Percentiles rank a stretch among this genome's conserved stretches.
Evolutionary conservation across 371 early-diverging fungal genomes (phyloP).

Genomic region (Mucor saturninus): DNA sequence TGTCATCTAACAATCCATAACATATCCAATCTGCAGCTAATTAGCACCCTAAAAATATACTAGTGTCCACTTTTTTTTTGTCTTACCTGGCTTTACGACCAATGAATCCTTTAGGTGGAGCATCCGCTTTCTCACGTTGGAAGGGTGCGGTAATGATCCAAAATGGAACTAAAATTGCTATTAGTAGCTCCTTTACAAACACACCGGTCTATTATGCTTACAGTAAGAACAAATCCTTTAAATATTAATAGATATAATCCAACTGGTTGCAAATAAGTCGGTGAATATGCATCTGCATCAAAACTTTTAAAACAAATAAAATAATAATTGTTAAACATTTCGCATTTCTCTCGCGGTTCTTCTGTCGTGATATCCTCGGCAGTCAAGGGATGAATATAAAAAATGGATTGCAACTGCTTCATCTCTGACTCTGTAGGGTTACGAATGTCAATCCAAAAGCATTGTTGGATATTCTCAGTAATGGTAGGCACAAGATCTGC

Average conservation of each 20-base stretch:
- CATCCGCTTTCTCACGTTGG: constrained; percentile 76
- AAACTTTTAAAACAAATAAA: constrained; percentile 84
- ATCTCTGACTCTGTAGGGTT: constrained; percentile 77
- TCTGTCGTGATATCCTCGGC: constrained; percentile 90
- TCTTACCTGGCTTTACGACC: constrained; percentile 54
- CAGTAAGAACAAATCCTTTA: constrained; percentile 74
- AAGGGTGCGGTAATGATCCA: constrained; percentile 67
- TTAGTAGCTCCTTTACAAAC: neutral
- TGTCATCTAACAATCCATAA: constrained; percentile 84
- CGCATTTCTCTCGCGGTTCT: constrained; percentile 91
- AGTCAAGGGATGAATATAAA: constrained; percentile 87
- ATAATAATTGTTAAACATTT: constrained; percentile 85
- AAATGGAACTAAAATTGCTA: constrained; percentile 64
- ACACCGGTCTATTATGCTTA: constrained; percentile 26
- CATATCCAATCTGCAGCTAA: constrained; percentile 79
- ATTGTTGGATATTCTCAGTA: constrained; percentile 22
- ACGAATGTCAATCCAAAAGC: constrained; percentile 86
- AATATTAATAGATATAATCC: constrained; percentile 84
- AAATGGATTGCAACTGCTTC: constrained; percentile 44
- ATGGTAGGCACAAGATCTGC: constrained; percentile 25
- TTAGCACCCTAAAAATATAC: neutral
- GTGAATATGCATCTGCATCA: constrained; percentile 63
- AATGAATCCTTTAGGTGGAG: constrained; percentile 66
- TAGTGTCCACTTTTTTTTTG: constrained; percentile 29
- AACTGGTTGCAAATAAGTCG: constrained; percentile 72